A percentile compares a stretch with the other conserved stretches of the same genome.
Evolutionary conservation across 257 asterid species (phyloP).

Genomic region (Leptodermis oblonga): DNA sequence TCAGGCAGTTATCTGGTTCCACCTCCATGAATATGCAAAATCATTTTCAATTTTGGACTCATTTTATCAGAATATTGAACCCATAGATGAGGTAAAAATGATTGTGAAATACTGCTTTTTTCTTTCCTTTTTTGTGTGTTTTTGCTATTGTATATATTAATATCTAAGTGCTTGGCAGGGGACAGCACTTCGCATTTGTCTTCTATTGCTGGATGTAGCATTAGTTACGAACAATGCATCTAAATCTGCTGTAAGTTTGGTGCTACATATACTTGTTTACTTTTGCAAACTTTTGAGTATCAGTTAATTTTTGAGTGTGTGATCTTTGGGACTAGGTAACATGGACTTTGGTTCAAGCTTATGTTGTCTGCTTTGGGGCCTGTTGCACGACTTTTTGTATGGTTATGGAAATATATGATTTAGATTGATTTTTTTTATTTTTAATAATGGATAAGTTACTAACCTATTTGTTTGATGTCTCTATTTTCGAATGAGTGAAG

Average conservation of each 20-base stretch:
- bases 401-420: neutral
- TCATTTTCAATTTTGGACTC: conserved; percentile 66
- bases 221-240: conserved; percentile 60
- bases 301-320: neutral
- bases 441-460: neutral
- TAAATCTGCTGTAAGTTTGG: conserved; percentile 68
- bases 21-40: conserved; percentile 77
- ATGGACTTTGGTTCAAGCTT: neutral
- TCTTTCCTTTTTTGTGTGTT: neutral
- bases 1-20: conserved; percentile 93
- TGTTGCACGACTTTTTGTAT: neutral
- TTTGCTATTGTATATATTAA: conserved; percentile 13
- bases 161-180: conserved; percentile 54
- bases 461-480: neutral
- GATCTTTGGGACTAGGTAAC: neutral
- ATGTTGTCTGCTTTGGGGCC: neutral
- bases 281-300: neutral
- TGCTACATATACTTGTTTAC: conserved; percentile 7
- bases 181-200: conserved; percentile 78
- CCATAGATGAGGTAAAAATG: conserved; percentile 78
- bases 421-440: neutral
- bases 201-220: conserved; percentile 84
- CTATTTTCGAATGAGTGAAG: neutral
- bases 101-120: conserved; percentile 4
- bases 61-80: conserved; percentile 78